phyloP scores from a whole-genome alignment of 202 grass and related monocot species.

The Schoenoplectus tabernaemontani region DNA sequence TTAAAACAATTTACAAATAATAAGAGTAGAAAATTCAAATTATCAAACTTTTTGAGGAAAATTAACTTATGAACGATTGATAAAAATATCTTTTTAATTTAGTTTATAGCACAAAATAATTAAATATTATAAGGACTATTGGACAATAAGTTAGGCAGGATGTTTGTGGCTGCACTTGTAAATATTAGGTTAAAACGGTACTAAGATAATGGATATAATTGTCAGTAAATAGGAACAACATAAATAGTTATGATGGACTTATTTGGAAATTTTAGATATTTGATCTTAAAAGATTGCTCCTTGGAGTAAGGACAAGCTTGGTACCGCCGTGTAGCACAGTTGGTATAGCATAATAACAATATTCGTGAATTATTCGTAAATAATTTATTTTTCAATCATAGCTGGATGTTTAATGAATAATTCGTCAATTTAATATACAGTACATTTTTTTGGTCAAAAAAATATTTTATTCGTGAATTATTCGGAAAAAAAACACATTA shows the following conservation, averaged over 20 bases:
- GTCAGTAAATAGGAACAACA: background rate
- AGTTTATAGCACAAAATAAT: background rate
- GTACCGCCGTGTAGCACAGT: no score
- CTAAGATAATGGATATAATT: background rate
- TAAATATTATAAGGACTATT: background rate
- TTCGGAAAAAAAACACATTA: no score
- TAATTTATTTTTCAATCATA: no score
- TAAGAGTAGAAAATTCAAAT: background rate
- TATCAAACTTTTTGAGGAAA: background rate
- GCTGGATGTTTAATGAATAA: no score
- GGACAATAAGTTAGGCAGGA: background rate
- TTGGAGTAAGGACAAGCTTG: background rate
- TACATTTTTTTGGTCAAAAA: no score
- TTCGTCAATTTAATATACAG: no score
- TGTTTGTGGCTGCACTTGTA: background rate
- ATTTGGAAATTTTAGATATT: background rate
- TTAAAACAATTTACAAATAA: background rate
- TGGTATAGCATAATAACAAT: no score
- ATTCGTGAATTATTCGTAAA: no score
- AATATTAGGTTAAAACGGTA: background rate
- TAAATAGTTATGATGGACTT: background rate
- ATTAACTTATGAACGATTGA: background rate
- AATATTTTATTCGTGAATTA: no score
- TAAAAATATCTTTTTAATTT: background rate
- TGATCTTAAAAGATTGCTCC: background rate